phyloP scores from a whole-genome alignment of 352 stramenopile genomes.

The Blastocystis sp. region DNA sequence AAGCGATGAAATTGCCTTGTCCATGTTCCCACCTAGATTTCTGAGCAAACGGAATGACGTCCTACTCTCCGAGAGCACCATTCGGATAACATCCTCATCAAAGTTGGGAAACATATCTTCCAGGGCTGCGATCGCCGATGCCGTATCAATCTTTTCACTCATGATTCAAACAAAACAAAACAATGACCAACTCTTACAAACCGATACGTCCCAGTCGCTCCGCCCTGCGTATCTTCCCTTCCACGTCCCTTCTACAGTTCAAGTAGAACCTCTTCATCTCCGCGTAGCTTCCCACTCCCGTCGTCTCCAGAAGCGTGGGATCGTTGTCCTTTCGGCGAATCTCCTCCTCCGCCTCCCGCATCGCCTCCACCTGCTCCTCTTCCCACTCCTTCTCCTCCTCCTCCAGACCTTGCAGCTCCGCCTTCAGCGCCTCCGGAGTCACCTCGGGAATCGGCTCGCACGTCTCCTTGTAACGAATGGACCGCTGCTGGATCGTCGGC shows the following conservation, averaged over 20 bases:
- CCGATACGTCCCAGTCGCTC: not conserved
- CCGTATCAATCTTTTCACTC: not conserved
- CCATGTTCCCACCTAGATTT: not conserved
- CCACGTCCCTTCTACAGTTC: conserved; percentile 21
- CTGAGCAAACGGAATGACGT: not conserved
- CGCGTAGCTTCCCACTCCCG: not conserved
- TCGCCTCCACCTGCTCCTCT: conserved; percentile 32
- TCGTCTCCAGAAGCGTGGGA: conserved; percentile 4
- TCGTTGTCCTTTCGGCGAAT: not conserved
- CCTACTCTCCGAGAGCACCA: not conserved
- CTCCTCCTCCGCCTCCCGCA: conserved; percentile 28
- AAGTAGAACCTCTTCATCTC: conserved; percentile 5
- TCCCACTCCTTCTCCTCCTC: conserved; percentile 45
- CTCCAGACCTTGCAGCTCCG: conserved; percentile 24
- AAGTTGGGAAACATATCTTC: not conserved
- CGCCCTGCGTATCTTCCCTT: not conserved
- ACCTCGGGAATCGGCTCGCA: conserved; percentile 26
- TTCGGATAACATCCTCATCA: not conserved
- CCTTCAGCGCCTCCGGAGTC: conserved; percentile 8
- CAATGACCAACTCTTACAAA: not conserved
- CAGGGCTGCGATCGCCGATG: not conserved
- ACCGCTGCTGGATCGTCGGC: conserved; percentile 10
- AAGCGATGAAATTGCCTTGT: not conserved
- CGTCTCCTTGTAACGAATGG: conserved; percentile 10
- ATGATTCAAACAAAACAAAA: not conserved